Evolutionary conservation across 331 rosid species (phyloP).

Genomic region (Ulmus americana): DNA sequence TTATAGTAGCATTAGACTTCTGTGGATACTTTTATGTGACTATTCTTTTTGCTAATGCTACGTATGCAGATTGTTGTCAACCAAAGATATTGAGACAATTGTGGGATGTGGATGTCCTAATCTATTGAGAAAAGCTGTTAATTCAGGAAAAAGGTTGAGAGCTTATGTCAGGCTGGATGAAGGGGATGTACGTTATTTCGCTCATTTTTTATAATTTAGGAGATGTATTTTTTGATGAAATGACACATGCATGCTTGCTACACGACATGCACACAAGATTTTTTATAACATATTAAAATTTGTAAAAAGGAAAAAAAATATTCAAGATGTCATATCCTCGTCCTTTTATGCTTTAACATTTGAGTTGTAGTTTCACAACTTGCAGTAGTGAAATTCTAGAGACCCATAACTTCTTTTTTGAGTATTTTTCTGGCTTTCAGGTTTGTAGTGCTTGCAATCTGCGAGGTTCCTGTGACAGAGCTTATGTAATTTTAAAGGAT

Average conservation of each 20-base stretch:
- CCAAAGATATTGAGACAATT: conserved; percentile 47
- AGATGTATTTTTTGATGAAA: conserved; percentile 1
- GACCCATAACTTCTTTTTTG: background rate
- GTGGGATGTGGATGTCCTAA: conserved; percentile 80
- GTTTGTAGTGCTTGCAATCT: conserved; percentile 76
- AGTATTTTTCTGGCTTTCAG: conserved; percentile 31
- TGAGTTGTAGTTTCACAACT: background rate
- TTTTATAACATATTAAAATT: too few species aligned
- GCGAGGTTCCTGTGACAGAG: conserved; percentile 85
- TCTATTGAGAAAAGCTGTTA: conserved; percentile 68
- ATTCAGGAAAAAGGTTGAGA: conserved; percentile 81
- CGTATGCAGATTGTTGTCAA: conserved; percentile 53
- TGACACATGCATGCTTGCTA: background rate
- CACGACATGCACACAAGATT: too few species aligned
- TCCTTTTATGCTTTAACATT: background rate
- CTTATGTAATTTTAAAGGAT: conserved; percentile 64
- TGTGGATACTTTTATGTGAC: background rate
- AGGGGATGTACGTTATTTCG: conserved; percentile 65
- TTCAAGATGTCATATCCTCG: background rate
- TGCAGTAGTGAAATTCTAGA: background rate
- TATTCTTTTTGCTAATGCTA: conserved; percentile 7
- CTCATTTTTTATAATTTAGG: conserved; percentile 11
- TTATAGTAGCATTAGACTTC: too few species aligned
- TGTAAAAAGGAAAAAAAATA: background rate
- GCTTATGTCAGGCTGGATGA: conserved; percentile 66